These are phyloP conservation scores for Elongisporangium senticosum DNA, from an alignment of 352 stramenopile genomes.

Conservation along the genomic window DNA sequence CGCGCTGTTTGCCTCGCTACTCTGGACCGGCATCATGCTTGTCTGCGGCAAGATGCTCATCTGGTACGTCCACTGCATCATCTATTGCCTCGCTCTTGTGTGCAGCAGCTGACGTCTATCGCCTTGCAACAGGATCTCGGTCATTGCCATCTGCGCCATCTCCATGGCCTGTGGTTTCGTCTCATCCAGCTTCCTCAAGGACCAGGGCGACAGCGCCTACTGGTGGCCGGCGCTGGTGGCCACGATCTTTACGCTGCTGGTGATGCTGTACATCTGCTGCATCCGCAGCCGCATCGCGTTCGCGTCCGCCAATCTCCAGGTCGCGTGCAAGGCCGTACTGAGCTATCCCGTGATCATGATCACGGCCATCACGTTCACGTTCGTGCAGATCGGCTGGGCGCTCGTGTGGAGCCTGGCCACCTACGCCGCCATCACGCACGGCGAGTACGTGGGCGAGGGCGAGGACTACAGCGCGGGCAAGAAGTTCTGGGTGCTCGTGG, in stretches of 20 bases:
- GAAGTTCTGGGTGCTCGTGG: slow-evolving; percentile 36
- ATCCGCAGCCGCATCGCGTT: slow-evolving; percentile 59
- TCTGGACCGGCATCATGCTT: slow-evolving; percentile 52
- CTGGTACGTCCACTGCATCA: slow-evolving; percentile 16
- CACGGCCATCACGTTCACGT: slow-evolving; percentile 56
- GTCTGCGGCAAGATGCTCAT: slow-evolving; percentile 59
- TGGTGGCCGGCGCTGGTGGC: slow-evolving; percentile 43
- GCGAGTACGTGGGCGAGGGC: slow-evolving; percentile 33
- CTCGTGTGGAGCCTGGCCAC: slow-evolving; percentile 71
- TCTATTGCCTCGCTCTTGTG: not conserved
- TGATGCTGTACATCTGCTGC: slow-evolving; percentile 51
- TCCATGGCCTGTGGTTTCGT: slow-evolving; percentile 30
- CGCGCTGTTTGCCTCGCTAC: slow-evolving; percentile 27
- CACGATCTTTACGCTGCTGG: slow-evolving; percentile 33
- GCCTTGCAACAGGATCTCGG: slow-evolving; percentile 22
- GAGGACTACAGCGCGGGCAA: slow-evolving; percentile 24
- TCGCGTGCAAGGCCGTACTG: slow-evolving; percentile 68
- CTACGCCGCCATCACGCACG: slow-evolving; percentile 53
- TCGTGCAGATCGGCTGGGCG: slow-evolving; percentile 70
- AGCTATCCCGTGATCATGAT: slow-evolving; percentile 69
- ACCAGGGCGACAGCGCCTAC: slow-evolving; percentile 32
- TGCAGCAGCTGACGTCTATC: not conserved
- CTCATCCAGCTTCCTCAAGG: slow-evolving; percentile 32
- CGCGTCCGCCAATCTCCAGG: slow-evolving; percentile 77
- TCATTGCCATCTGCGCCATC: slow-evolving; percentile 31